phyloP scores from a whole-genome alignment of 2,329 filamentous ascomycete species.

The Fusarium coicis region DNA sequence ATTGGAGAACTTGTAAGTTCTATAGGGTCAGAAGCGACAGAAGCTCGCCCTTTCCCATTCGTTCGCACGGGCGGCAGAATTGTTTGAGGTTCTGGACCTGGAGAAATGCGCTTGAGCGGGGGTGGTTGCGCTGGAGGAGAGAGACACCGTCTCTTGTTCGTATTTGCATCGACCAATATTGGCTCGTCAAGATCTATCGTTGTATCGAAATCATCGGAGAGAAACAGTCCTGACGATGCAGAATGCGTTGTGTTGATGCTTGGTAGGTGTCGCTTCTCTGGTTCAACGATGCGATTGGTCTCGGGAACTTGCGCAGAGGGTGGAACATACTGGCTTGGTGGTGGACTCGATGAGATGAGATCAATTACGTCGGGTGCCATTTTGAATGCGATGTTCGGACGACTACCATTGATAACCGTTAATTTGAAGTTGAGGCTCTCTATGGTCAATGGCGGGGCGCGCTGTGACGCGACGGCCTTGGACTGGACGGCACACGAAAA shows the following conservation, averaged over 20 bases:
- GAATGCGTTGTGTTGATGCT: background rate
- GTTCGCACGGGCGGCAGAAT: constrained; percentile 13
- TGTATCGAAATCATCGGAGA: constrained; percentile 55
- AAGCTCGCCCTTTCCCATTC: constrained; percentile 3
- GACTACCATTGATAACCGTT: background rate
- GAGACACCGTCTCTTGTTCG: constrained; percentile 47
- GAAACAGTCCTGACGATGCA: constrained; percentile 18
- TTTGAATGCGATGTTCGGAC: background rate
- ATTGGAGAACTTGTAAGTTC: constrained; percentile 53
- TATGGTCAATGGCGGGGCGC: constrained; percentile 22
- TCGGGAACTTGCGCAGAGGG: background rate
- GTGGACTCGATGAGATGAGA: constrained; percentile 52
- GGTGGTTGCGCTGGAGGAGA: constrained; percentile 27
- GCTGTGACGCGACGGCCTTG: constrained; percentile 32
- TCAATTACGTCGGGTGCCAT: constrained; percentile 52
- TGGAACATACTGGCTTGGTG: constrained; percentile 9
- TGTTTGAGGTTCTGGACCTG: constrained; percentile 1
- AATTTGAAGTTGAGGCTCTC: background rate
- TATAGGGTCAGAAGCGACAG: constrained; percentile 43
- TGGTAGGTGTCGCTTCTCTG: background rate
- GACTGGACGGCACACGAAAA: constrained; percentile 28
- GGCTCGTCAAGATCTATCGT: constrained; percentile 51
- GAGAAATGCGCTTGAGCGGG: constrained; percentile 30
- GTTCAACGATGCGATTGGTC: background rate
- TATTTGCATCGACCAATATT: constrained; percentile 31